Conservation (phyloP, 2,329 filamentous ascomycete genomes). For the Claviceps sorghi region DNA sequence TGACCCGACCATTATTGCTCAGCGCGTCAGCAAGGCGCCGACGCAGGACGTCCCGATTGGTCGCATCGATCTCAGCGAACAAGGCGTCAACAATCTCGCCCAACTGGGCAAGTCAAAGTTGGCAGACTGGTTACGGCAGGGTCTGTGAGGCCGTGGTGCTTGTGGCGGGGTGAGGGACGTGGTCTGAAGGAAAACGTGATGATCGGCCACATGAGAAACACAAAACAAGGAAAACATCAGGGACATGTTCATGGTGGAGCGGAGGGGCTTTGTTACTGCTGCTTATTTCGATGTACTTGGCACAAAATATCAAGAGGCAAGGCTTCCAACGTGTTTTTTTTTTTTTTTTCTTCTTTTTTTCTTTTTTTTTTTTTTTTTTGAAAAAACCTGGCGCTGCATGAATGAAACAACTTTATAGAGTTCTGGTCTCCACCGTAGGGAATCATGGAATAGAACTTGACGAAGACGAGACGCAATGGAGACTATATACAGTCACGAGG, state of each 20-base stretch:
- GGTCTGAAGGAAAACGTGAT: neutral
- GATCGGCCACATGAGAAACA: neutral
- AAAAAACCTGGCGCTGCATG: constrained; percentile 13
- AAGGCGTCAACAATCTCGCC: constrained; percentile 85
- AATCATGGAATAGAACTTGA: neutral
- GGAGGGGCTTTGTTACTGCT: neutral
- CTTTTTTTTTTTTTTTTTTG: no score
- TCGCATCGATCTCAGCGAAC: constrained; percentile 89
- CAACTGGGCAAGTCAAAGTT: constrained; percentile 87
- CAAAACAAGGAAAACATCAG: neutral
- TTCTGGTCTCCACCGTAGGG: neutral
- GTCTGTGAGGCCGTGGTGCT: constrained; percentile 35
- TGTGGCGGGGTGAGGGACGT: neutral
- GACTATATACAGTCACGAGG: neutral
- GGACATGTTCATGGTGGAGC: neutral
- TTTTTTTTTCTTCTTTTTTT: no score
- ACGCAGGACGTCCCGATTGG: constrained; percentile 83
- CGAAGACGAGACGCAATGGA: neutral
- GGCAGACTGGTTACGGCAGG: constrained; percentile 79
- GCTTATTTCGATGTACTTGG: neutral
- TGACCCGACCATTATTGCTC: constrained; percentile 85
- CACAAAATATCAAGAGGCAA: neutral
- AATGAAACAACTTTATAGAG: constrained; percentile 8
- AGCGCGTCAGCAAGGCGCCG: constrained; percentile 82
- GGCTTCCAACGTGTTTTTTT: neutral